Conservation (phyloP, 495 filamentous ascomycete species). For the Neurospora tetraspora region DNA sequence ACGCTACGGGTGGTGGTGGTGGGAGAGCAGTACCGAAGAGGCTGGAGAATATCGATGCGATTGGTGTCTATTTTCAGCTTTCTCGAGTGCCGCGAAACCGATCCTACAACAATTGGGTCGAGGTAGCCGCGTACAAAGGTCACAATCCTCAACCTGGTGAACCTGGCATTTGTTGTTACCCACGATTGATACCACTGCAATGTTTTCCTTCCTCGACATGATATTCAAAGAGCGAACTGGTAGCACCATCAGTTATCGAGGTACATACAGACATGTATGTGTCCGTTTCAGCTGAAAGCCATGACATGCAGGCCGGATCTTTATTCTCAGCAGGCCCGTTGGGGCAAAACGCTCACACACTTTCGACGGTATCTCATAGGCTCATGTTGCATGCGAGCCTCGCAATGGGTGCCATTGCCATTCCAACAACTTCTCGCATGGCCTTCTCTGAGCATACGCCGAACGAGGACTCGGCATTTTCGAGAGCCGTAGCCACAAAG, state of each 20-base stretch:
- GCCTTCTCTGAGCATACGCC: background rate
- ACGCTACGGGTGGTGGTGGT: background rate
- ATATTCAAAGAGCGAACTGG: background rate
- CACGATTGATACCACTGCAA: background rate
- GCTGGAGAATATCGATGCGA: background rate
- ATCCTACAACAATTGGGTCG: background rate
- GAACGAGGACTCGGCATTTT: conserved; percentile 16
- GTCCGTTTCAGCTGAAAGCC: background rate
- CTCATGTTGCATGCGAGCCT: background rate
- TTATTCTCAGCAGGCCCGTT: background rate
- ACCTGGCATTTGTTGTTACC: background rate
- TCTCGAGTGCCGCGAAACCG: background rate
- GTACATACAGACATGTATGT: background rate
- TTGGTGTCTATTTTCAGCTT: conserved; percentile 7
- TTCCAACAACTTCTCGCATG: background rate
- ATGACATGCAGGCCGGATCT: background rate
- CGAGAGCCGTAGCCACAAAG: background rate
- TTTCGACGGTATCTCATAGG: background rate
- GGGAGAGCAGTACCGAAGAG: conserved; percentile 1
- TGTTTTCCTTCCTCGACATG: background rate
- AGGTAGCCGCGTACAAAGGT: background rate
- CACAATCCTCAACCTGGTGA: background rate
- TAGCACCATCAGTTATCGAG: background rate
- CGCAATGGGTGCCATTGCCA: background rate
- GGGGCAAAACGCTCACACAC: background rate